phyloP scores from a whole-genome alignment of 225 moss, liverwort and hornwort genomes.

The Pleurozium schreberi region DNA sequence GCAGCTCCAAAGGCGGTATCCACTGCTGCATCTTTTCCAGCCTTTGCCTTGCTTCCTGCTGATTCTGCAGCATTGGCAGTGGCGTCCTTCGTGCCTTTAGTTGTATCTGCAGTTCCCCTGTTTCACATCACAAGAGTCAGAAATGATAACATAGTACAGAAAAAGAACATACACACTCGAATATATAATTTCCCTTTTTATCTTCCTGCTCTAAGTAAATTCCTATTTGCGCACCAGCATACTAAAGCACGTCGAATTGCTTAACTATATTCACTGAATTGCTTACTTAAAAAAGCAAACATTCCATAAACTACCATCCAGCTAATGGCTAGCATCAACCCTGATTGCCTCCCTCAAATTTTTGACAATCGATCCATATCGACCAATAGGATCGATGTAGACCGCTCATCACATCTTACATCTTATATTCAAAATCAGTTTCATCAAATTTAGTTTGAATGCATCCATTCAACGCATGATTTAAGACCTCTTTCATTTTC shows the following conservation, averaged over 20 bases:
- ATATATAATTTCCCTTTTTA: background rate
- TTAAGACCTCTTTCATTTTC: background rate
- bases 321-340: background rate
- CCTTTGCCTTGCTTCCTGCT: background rate
- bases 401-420: background rate
- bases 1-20: background rate
- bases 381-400: background rate
- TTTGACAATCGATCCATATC: background rate
- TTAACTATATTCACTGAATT: background rate
- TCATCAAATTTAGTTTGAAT: too few species aligned
- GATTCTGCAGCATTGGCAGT: background rate
- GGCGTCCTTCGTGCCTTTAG: background rate
- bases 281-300: background rate
- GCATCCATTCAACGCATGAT: too few species aligned
- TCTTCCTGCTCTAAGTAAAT: background rate
- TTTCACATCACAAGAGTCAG: background rate
- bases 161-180: background rate
- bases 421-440: background rate
- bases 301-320: background rate
- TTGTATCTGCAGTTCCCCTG: background rate
- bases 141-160: background rate
- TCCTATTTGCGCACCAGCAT: background rate
- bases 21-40: background rate
- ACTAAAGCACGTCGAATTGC: background rate
- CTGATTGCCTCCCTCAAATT: background rate